phyloP scores from a whole-genome alignment of 768 basidiomycete genomes.

The Mrakia blollopis region DNA sequence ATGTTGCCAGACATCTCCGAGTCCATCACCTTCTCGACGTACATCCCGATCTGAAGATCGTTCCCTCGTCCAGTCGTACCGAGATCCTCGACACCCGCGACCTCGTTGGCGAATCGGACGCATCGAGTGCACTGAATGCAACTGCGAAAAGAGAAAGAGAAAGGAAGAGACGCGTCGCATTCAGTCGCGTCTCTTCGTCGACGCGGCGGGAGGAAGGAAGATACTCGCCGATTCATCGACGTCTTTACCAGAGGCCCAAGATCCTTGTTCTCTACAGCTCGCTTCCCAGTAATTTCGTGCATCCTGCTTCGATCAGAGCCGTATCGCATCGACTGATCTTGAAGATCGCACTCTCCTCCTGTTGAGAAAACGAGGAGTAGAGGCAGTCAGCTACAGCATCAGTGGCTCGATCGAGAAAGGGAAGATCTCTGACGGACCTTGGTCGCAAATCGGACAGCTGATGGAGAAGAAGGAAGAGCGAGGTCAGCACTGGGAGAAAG shows the following conservation, averaged over 20 bases:
- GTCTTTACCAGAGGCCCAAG: slow-evolving; percentile 97
- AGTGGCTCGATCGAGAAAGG: not conserved
- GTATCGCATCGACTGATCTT: slow-evolving; percentile 99
- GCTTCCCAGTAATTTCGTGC: slow-evolving; percentile 96
- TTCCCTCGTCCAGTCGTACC: slow-evolving; percentile 97
- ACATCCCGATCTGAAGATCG: slow-evolving; percentile 97
- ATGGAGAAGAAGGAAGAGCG: not conserved
- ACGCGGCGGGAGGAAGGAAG: not conserved
- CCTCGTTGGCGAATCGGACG: slow-evolving; percentile 97
- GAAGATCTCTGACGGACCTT: slow-evolving; percentile 45
- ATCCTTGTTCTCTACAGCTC: slow-evolving; percentile 97
- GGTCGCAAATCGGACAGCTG: slow-evolving; percentile 84
- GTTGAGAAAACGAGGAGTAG: not conserved
- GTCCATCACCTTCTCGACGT: slow-evolving; percentile 95
- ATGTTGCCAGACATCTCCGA: slow-evolving; percentile 97
- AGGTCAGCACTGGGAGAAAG: slow-evolving; percentile 42
- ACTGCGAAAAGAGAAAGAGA: slow-evolving; percentile 60
- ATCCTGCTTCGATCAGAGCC: slow-evolving; percentile 95
- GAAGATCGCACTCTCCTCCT: slow-evolving; percentile 95
- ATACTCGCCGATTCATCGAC: slow-evolving; percentile 45
- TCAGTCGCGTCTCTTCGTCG: not conserved
- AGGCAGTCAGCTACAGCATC: not conserved
- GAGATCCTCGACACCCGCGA: slow-evolving; percentile 94
- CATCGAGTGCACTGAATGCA: slow-evolving; percentile 99
- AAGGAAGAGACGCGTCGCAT: not conserved